A percentile compares a stretch with the other conserved stretches of the same genome.
Conservation (phyloP, 352 stramenopile species). For the Phytophthora fragariae region DNA sequence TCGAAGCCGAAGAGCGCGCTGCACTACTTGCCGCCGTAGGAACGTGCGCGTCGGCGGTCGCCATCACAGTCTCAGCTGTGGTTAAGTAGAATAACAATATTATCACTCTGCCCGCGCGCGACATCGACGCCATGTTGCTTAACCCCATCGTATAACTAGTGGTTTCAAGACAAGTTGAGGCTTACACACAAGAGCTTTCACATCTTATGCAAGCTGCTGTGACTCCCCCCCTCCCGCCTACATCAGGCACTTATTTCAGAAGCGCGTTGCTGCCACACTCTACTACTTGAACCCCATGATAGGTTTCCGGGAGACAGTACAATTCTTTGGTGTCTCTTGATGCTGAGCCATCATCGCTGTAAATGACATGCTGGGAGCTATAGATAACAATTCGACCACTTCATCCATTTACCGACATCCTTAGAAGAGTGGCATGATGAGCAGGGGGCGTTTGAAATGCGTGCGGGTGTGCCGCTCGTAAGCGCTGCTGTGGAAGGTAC, state of each 20-base stretch:
- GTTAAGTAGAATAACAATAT: neutral
- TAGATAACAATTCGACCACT: neutral
- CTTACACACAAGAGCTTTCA: neutral
- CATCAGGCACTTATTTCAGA: no score
- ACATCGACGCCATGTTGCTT: no score
- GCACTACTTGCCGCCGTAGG: no score
- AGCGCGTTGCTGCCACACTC: no score
- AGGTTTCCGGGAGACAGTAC: neutral
- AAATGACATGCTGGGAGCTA: conserved; percentile 1
- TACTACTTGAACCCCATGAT: no score
- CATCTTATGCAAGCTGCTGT: neutral
- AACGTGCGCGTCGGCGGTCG: no score
- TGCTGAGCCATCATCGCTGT: neutral
- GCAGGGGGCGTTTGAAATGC: neutral
- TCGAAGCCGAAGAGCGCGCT: no score
- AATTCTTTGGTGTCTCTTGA: neutral
- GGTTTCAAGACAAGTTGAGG: neutral
- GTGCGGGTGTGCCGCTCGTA: conserved; percentile 1
- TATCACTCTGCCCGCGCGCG: neutral
- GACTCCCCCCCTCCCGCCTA: no score
- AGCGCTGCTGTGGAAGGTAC: conserved; percentile 6
- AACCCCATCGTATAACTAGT: neutral
- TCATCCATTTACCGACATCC: neutral
- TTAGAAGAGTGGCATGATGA: neutral
- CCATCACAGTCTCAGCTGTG: no score